These are phyloP conservation scores for Scenedesmus sp. DNA, from an alignment of 163 green algal genomes.

Conservation along the genomic window DNA sequence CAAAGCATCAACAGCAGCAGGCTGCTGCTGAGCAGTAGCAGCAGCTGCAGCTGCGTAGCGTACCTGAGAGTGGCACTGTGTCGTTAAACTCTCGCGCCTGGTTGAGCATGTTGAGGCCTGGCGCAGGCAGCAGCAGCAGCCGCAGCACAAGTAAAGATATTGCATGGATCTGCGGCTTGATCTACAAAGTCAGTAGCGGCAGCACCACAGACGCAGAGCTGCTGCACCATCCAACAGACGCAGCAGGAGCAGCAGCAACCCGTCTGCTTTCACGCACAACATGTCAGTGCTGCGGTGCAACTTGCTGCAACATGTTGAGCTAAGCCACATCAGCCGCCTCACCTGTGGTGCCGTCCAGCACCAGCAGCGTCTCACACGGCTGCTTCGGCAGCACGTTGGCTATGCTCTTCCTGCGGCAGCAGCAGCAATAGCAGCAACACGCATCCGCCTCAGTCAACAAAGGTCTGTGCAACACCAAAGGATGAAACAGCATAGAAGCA, in stretches of 20 bases:
- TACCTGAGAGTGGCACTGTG: slow-evolving; percentile 78
- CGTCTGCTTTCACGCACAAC: neutral
- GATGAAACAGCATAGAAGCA: too few species aligned
- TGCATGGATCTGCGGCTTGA: neutral
- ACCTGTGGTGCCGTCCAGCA: slow-evolving; percentile 97
- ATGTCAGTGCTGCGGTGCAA: neutral
- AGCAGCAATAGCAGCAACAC: slow-evolving; percentile 51
- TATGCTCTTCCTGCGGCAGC: slow-evolving; percentile 12
- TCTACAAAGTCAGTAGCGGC: neutral
- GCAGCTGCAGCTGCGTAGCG: neutral
- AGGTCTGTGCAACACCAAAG: too few species aligned
- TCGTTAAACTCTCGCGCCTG: slow-evolving; percentile 93
- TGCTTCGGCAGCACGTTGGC: slow-evolving; percentile 53
- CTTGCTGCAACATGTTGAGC: neutral
- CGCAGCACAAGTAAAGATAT: neutral
- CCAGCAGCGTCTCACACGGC: slow-evolving; percentile 93
- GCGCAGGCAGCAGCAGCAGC: neutral
- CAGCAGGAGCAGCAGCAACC: too few species aligned
- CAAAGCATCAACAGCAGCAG: too few species aligned
- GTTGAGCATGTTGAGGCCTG: slow-evolving; percentile 98
- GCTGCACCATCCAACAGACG: too few species aligned
- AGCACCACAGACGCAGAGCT: too few species aligned
- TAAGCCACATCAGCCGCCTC: neutral
- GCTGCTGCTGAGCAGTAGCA: too few species aligned
- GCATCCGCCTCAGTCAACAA: slow-evolving; percentile 58